These are phyloP conservation scores for Strobilomyces echinocephalus DNA, from an alignment of 768 basidiomycete genomes.

Conservation along the genomic window DNA sequence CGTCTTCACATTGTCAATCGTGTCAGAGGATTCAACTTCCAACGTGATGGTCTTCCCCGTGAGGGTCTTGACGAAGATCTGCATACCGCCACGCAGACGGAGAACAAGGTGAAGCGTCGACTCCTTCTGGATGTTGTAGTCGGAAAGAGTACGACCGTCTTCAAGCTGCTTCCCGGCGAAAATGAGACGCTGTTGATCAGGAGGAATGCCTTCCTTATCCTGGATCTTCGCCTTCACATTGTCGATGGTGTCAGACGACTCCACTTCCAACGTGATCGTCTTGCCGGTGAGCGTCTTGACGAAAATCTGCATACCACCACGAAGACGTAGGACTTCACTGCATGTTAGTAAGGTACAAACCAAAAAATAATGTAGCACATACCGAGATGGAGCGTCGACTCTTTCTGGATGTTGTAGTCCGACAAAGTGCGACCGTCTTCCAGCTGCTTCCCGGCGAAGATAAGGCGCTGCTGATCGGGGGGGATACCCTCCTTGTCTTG, in stretches of 20 bases:
- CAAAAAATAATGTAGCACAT: neutral
- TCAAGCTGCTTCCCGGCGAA: conserved; percentile 95
- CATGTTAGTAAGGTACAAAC: neutral
- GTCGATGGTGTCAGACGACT: conserved; percentile 91
- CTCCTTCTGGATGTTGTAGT: conserved; percentile 84
- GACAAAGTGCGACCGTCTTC: conserved; percentile 89
- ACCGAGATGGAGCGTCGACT: conserved; percentile 62
- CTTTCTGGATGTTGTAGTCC: conserved; percentile 90
- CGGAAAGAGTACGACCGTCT: conserved; percentile 83
- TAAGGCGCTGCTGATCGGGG: conserved; percentile 86
- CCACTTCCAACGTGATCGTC: conserved; percentile 90
- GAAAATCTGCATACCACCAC: conserved; percentile 90
- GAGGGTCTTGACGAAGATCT: conserved; percentile 67
- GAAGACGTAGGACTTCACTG: conserved; percentile 63
- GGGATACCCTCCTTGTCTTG: conserved; percentile 90
- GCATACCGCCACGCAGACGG: conserved; percentile 68
- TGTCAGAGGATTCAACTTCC: conserved; percentile 72
- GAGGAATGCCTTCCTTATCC: conserved; percentile 76
- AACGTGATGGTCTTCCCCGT: conserved; percentile 76
- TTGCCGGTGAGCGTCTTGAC: conserved; percentile 87
- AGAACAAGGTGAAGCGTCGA: conserved; percentile 72
- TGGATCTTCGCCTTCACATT: conserved; percentile 83
- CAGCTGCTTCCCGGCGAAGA: conserved; percentile 90
- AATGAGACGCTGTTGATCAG: conserved; percentile 85
- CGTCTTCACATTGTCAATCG: conserved; percentile 72